These are phyloP conservation scores for Filosporella fistucella DNA, from an alignment of 495 filamentous ascomycete genomes.

Conservation along the genomic window DNA sequence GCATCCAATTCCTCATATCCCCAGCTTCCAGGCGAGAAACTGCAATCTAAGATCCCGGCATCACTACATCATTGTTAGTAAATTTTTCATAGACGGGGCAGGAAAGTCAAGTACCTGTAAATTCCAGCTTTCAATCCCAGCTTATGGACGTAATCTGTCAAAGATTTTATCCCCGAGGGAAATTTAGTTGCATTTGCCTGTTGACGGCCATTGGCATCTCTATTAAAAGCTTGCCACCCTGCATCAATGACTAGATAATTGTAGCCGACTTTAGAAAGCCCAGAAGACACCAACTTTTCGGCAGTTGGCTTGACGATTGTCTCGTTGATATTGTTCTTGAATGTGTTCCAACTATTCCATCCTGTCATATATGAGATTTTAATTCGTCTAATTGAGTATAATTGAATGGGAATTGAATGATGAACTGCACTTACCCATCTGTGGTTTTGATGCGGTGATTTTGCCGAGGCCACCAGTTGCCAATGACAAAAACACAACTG, in stretches of 20 bases:
- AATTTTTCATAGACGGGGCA: neutral
- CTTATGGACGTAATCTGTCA: conserved; percentile 26
- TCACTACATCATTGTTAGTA: neutral
- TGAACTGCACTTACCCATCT: neutral
- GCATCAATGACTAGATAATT: conserved; percentile 52
- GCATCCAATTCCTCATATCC: conserved; percentile 33
- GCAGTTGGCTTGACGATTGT: conserved; percentile 39
- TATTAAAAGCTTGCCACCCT: conserved; percentile 45
- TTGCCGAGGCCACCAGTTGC: neutral
- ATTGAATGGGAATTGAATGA: neutral
- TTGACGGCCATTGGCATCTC: conserved; percentile 30
- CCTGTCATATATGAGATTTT: neutral
- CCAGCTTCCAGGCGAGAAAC: conserved; percentile 28
- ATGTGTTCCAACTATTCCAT: conserved; percentile 49
- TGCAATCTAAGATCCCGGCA: conserved; percentile 19
- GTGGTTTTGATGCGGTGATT: neutral
- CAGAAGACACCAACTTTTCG: conserved; percentile 37
- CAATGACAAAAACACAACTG: neutral
- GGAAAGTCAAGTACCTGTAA: conserved; percentile 17
- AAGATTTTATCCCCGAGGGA: conserved; percentile 27
- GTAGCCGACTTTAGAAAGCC: conserved; percentile 49
- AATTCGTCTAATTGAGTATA: neutral
- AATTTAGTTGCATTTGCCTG: conserved; percentile 12
- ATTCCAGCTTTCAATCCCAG: conserved; percentile 29
- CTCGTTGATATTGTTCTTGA: conserved; percentile 26